Percentiles rank a stretch among this genome's conserved stretches.
Conservation (phyloP, 352 stramenopile genomes). For the Globisporangium cystogenes region DNA sequence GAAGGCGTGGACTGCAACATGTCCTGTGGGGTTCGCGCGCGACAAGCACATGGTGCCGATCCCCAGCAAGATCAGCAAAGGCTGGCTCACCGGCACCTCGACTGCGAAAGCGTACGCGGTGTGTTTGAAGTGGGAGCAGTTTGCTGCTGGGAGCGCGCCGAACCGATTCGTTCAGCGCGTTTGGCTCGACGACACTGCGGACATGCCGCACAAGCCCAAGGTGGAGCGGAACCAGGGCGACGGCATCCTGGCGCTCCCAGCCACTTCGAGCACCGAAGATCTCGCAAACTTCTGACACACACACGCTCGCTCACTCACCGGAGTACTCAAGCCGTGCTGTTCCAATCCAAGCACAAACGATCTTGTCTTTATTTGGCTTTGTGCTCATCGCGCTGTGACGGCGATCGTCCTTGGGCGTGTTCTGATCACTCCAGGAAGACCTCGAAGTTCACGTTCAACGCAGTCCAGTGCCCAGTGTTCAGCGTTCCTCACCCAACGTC, state of each 20-base stretch:
- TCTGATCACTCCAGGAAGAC: too few species aligned
- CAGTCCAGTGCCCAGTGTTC: too few species aligned
- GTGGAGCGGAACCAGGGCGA: slow-evolving; percentile 8
- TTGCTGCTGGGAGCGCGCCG: slow-evolving; percentile 9
- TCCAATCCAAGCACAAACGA: too few species aligned
- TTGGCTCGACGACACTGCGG: slow-evolving; percentile 32
- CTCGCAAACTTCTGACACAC: slow-evolving; percentile 14
- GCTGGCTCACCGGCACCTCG: slow-evolving; percentile 20
- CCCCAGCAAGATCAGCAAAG: slow-evolving; percentile 30
- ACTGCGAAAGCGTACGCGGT: slow-evolving; percentile 25
- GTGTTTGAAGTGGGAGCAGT: slow-evolving; percentile 27
- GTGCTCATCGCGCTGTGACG: too few species aligned
- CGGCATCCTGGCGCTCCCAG: slow-evolving; percentile 4
- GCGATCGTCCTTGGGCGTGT: too few species aligned
- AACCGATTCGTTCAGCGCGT: slow-evolving; percentile 30
- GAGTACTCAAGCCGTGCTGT: too few species aligned
- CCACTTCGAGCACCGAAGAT: slow-evolving; percentile 1
- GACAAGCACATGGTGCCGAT: slow-evolving; percentile 22
- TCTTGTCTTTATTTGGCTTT: too few species aligned
- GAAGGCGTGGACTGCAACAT: slow-evolving; percentile 19
- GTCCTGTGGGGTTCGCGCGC: slow-evolving; percentile 21
- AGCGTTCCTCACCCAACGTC: too few species aligned
- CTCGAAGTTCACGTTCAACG: too few species aligned
- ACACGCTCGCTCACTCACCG: too few species aligned
- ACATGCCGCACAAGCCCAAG: slow-evolving; percentile 31